Conservation (phyloP, 139 green algal genomes). For the Trebouxia sp. region DNA sequence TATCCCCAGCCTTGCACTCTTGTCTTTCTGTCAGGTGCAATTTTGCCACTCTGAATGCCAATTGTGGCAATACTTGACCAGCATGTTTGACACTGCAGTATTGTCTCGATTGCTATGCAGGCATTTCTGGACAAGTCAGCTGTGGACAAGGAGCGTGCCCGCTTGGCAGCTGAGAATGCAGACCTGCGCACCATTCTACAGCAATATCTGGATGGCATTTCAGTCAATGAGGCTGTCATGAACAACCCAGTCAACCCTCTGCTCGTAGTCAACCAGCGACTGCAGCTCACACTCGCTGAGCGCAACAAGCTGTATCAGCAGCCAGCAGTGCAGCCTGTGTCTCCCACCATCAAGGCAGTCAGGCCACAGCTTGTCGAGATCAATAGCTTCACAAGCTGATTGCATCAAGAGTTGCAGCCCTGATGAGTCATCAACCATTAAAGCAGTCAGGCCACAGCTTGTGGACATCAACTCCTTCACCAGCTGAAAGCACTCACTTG, state of each 20-base stretch:
- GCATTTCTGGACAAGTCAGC: conserved; percentile 68
- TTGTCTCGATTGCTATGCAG: conserved; percentile 33
- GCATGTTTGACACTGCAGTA: too few relatives aligned
- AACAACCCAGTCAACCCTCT: conserved; percentile 86
- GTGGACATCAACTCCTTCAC: not conserved
- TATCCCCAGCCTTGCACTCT: too few relatives aligned
- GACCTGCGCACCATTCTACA: conserved; percentile 73
- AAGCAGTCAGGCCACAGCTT: conserved; percentile 17
- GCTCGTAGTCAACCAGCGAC: conserved; percentile 80
- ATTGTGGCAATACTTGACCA: too few relatives aligned
- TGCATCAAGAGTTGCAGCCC: not conserved
- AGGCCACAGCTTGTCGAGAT: conserved; percentile 9
- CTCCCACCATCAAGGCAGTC: conserved; percentile 23
- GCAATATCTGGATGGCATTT: conserved; percentile 77
- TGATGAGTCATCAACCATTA: not conserved
- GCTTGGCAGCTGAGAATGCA: conserved; percentile 77
- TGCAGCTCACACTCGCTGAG: conserved; percentile 46
- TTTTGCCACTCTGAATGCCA: too few relatives aligned
- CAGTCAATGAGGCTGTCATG: conserved; percentile 78
- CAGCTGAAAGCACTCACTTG: not conserved
- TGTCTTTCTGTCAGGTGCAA: too few relatives aligned
- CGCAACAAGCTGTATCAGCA: conserved; percentile 27
- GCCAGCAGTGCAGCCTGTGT: conserved; percentile 6
- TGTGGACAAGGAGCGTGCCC: conserved; percentile 71
- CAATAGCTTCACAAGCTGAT: not conserved